Percentiles rank a stretch among this genome's conserved stretches.
Conservation (phyloP, 1,284 basidiomycete genomes). For the Mycena sp. region DNA sequence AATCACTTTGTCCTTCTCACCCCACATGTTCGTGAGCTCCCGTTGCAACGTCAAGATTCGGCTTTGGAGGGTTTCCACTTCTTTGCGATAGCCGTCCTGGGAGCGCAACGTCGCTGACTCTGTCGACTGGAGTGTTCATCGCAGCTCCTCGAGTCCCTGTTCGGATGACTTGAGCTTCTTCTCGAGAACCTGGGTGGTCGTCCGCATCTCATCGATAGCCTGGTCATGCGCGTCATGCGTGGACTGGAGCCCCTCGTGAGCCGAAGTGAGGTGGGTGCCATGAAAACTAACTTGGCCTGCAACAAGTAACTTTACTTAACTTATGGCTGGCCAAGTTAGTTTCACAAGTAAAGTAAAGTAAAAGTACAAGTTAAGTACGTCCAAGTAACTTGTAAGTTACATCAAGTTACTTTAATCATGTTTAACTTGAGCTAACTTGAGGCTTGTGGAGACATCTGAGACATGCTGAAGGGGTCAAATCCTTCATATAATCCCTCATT, state of each 20-base stretch:
- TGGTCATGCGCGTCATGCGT: background rate
- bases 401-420: too few species aligned
- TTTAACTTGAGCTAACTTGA: too few species aligned
- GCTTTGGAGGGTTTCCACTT: constrained; percentile 1
- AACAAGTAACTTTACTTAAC: too few species aligned
- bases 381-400: too few species aligned
- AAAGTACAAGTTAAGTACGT: too few species aligned
- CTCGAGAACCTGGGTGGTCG: constrained; percentile 2
- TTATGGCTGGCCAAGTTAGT: too few species aligned
- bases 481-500: too few species aligned
- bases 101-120: background rate
- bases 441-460: too few species aligned
- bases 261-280: constrained; percentile 6
- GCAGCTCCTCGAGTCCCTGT: background rate
- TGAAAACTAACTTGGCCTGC: too few species aligned
- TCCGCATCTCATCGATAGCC: background rate
- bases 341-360: too few species aligned
- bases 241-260: background rate
- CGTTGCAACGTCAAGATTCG: background rate
- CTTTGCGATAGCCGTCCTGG: constrained; percentile 4
- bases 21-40: constrained; percentile 1
- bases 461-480: too few species aligned
- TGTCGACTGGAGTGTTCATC: constrained; percentile 3
- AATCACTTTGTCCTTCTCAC: too few species aligned
- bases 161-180: constrained; percentile 6